These are phyloP conservation scores for Stentor coeruleus DNA, from an alignment of 73 alveolate species.

Conservation along the genomic window DNA sequence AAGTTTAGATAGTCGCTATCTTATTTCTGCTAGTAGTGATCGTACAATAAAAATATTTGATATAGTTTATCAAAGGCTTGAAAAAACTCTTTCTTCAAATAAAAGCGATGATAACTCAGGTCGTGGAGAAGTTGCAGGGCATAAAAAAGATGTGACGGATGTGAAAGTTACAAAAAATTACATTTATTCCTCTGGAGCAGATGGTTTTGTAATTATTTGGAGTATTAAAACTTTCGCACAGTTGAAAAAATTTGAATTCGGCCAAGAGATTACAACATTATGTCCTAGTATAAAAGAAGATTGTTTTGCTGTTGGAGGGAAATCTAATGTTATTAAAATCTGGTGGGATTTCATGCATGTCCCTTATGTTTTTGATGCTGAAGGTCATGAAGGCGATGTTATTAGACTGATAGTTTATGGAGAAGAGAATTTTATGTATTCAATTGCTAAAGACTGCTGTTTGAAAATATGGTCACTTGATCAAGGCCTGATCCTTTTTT, in stretches of 20 bases:
- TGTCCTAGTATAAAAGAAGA: not conserved
- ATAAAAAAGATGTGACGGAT: not conserved
- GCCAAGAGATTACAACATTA: not conserved
- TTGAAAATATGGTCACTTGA: conserved; percentile 6
- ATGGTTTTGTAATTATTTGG: not conserved
- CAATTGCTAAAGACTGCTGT: not conserved
- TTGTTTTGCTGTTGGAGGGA: not conserved
- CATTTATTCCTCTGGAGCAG: not conserved
- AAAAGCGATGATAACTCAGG: not conserved
- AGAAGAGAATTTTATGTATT: too few relatives aligned
- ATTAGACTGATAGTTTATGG: not conserved
- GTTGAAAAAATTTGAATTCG: not conserved
- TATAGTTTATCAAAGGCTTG: not conserved
- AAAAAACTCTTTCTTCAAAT: too few relatives aligned
- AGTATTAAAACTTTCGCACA: not conserved
- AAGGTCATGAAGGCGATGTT: not conserved
- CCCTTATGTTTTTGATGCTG: not conserved
- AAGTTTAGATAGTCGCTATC: not conserved
- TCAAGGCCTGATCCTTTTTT: not conserved
- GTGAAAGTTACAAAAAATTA: not conserved
- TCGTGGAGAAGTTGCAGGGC: not conserved
- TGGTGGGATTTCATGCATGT: not conserved
- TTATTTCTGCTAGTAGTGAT: not conserved
- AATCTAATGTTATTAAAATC: too few relatives aligned
- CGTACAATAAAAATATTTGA: not conserved